Base-by-base conservation (phyloP, 495 filamentous ascomycete genomes). In the Neurospora discreta region DNA sequence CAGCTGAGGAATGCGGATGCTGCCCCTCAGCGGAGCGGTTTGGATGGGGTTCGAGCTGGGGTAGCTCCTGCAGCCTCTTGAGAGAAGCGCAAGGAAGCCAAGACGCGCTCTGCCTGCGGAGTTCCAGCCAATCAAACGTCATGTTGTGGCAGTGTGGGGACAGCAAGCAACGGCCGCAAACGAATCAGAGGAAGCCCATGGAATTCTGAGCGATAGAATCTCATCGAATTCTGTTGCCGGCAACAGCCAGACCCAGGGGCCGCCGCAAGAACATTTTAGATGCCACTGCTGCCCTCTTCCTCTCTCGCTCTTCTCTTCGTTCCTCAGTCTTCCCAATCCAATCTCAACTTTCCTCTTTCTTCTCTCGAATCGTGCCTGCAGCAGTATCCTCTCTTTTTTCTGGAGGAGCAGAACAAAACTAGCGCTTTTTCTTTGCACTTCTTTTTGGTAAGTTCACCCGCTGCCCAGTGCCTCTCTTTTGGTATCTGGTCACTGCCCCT, bases 121-220 rank as follows among this genome's bases (percentile, higher is more conserved):
- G 71, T 18, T 20, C 18, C 26, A 68, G 58, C 79, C 79, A 81
- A 81, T 80, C 73, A 81, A 41, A 40, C 11, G 4, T 15, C 0
- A 11, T 9, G 23, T 6, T 26, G 38, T 18, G 33, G 74, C 77
- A 74, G 75, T 77, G 78, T 77, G 79, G 78, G 76, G 74, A 76
- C 74, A 44, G 68, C 16, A 70, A 65, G 52, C 52, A 65, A 65
- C 52, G 26, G 52, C 52, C 52, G 46, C 74, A 77, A 76, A 60
- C 79, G 75, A 80, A 78, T 78, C 76, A 80, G 69, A 74, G 73
- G 77, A 77, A 78, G 70, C 69, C 60, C 73, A 73, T 68, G 72
- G 78, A 79, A 78, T 71, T 76, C 73, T 76, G 77, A 75, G 46
- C 73, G 76, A 78, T 81, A 80, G 80, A 81, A 81, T 78, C 80